Evolutionary conservation across 495 filamentous ascomycete species (phyloP), one percentile per base, ranked within the genome.

Genomic region (Mycothermus thermophilus): DNA sequence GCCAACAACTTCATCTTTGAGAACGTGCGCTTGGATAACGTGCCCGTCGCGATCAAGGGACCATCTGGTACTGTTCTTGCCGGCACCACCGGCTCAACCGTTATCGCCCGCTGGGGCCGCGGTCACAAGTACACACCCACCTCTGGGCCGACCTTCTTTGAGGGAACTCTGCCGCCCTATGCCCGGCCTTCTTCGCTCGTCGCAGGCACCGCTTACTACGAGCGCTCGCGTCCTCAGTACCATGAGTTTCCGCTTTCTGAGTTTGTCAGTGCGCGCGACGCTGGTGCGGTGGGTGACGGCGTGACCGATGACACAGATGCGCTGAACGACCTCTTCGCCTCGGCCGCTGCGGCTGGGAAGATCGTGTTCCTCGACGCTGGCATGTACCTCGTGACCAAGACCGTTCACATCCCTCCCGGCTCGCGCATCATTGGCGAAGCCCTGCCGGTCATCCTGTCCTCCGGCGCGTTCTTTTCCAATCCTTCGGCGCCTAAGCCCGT

Each of bases 311-410:
- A 81, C 47, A 79, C 78, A 8, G 55, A 54, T 0, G 65, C 63
- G 7, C 59, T 95, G 32, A 84, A 94, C 51, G 63, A 66, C 13
- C 47, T 74, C 23, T 64, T 85, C 23, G 67, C 83, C 32, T 67
- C 65, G 8, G 75, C 69, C 11, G 51, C 57, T 5, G 50, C 54
- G 0, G 39, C 57, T 0, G 58, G 58, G 31, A 74, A 82, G 31
- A 63, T 95, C 25, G 74, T 88, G 28, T 93, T 78, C 63, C 80
- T 95, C 49, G 82, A 92, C 46, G 76, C 84, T 37, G 87, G 87
- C 14, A 71, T 75, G 16, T 95, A 93, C 59, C 61, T 80, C 11
- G 70, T 94, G 40, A 80, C 78, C 11, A 63, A 67, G 23, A 94
- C 87, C 3, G 54, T 95, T 45, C 67, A 73, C 42, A 69, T 95